Percentiles rank a stretch among this genome's conserved stretches.
Conservation (phyloP, 768 basidiomycete genomes). For the Terana coerulea region DNA sequence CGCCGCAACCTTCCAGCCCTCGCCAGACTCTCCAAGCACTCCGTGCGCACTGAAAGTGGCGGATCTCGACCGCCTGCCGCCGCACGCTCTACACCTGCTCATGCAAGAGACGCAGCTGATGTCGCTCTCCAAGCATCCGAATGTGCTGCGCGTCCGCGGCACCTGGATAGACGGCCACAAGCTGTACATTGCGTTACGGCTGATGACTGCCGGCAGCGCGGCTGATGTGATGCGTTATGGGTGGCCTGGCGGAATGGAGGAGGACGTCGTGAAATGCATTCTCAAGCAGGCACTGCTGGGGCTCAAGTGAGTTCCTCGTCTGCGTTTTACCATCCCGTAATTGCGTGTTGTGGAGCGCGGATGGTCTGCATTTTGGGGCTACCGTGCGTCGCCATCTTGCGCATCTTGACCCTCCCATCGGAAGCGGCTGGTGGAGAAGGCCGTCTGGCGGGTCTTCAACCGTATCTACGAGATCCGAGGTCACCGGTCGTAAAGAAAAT, state of each 20-base stretch:
- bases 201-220: conserved; percentile 87
- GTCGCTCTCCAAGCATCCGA: conserved; percentile 91
- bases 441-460: too few relatives aligned
- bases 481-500: not conserved
- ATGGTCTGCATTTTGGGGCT: too few relatives aligned
- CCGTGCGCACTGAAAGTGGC: conserved; percentile 87
- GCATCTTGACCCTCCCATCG: too few relatives aligned
- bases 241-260: conserved; percentile 88
- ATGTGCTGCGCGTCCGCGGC: conserved; percentile 87
- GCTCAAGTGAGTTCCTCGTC: conserved; percentile 63
- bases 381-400: too few relatives aligned
- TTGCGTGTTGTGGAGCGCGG: too few relatives aligned
- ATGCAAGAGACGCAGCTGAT: conserved; percentile 87
- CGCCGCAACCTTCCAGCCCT: conserved; percentile 59
- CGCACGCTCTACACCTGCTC: conserved; percentile 63
- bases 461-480: too few relatives aligned
- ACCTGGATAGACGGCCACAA: conserved; percentile 85
- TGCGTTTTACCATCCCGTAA: too few relatives aligned
- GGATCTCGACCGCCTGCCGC: conserved; percentile 78
- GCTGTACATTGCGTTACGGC: conserved; percentile 79
- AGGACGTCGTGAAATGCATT: conserved; percentile 83
- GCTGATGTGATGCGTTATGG: conserved; percentile 82
- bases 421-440: too few relatives aligned
- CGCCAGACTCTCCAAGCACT: conserved; percentile 27
- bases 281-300: conserved; percentile 84